A percentile compares a stretch with the other conserved stretches of the same genome.
Conservation (phyloP, 192 early-diverging fungal species). For the Rhizophlyctis rosea region DNA sequence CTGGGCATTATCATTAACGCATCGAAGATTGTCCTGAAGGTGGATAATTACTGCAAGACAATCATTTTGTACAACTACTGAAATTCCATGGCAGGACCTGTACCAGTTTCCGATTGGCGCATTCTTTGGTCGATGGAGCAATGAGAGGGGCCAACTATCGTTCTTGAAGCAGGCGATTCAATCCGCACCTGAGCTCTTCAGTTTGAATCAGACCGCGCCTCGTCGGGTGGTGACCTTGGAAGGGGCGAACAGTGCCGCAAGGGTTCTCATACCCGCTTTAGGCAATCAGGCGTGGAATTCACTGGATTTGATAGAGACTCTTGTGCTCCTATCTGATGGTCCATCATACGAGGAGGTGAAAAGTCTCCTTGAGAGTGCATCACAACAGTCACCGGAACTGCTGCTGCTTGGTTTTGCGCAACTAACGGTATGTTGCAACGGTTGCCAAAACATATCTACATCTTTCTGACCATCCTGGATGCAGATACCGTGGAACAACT, state of each 20-base stretch:
- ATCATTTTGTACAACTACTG: background rate
- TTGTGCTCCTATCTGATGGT: conserved; percentile 55
- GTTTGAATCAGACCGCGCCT: conserved; percentile 46
- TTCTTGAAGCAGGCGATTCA: conserved; percentile 61
- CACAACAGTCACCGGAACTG: conserved; percentile 69
- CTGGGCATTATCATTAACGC: conserved; percentile 61
- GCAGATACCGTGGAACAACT: conserved; percentile 39
- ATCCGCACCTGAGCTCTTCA: conserved; percentile 57
- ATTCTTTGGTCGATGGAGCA: conserved; percentile 73
- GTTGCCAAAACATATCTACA: conserved; percentile 2
- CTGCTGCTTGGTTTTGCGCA: conserved; percentile 70
- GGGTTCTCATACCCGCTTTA: conserved; percentile 44
- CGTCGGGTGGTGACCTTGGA: conserved; percentile 57
- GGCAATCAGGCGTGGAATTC: conserved; percentile 62
- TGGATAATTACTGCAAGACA: conserved; percentile 8
- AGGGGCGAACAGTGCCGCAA: conserved; percentile 40
- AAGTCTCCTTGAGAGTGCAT: conserved; percentile 57
- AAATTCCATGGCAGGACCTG: conserved; percentile 42
- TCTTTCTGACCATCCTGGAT: background rate
- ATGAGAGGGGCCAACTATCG: conserved; percentile 66
- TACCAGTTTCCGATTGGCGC: conserved; percentile 64
- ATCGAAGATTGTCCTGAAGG: conserved; percentile 56
- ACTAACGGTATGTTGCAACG: conserved; percentile 46
- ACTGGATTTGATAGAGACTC: conserved; percentile 67
- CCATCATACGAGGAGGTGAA: conserved; percentile 56